Conservation (phyloP, 148 eudicot species). For the Fallopia convolvulus region DNA sequence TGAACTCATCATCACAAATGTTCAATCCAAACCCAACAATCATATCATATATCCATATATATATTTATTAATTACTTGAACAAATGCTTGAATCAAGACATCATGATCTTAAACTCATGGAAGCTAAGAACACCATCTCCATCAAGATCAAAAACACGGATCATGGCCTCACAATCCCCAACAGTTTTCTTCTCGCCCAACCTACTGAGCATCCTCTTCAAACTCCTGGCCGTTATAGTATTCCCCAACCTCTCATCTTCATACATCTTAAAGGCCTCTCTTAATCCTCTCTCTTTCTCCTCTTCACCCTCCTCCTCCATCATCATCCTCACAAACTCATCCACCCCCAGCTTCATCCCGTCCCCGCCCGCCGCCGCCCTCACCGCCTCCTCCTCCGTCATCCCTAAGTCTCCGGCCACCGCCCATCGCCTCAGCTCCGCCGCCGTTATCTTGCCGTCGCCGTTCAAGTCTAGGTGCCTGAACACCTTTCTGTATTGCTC, state of each 20-base stretch:
- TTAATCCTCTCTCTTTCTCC: slow-evolving; percentile 37
- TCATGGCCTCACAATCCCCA: slow-evolving; percentile 18
- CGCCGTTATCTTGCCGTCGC: slow-evolving; percentile 1
- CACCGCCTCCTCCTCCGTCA: background rate
- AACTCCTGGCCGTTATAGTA: slow-evolving; percentile 7
- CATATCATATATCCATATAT: too few relatives aligned
- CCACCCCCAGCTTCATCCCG: background rate
- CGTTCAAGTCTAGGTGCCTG: slow-evolving; percentile 10
- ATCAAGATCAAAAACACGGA: slow-evolving; percentile 11
- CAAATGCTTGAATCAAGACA: background rate
- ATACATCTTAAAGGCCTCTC: slow-evolving; percentile 26
- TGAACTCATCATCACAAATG: too few relatives aligned
- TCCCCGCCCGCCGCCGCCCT: background rate
- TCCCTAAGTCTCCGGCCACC: background rate
- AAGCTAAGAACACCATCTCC: slow-evolving; percentile 12
- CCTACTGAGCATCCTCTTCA: slow-evolving; percentile 14
- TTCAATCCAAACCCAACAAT: too few relatives aligned
- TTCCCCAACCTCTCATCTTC: slow-evolving; percentile 20
- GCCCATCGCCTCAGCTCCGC: background rate
- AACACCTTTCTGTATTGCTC: slow-evolving; percentile 13
- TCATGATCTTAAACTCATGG: slow-evolving; percentile 14
- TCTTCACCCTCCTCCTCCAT: slow-evolving; percentile 1
- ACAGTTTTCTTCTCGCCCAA: slow-evolving; percentile 14
- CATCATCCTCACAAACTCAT: slow-evolving; percentile 3
- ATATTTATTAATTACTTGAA: too few relatives aligned